Evolutionary conservation across 2,329 filamentous ascomycete species (phyloP).

Genomic region (Biscogniauxia sp.): DNA sequence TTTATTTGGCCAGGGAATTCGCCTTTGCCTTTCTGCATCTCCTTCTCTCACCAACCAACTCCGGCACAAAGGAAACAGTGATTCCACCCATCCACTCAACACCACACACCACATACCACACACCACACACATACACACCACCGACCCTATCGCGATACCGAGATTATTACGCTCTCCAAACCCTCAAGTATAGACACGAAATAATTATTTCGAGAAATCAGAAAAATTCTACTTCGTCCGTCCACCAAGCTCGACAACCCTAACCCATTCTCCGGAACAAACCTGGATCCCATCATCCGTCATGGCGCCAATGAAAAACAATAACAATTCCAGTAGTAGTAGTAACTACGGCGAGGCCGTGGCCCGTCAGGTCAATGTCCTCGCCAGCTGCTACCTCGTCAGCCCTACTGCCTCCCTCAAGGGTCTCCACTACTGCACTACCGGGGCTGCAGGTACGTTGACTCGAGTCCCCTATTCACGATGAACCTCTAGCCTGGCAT

Average conservation of each 20-base stretch:
- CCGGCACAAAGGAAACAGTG: not conserved
- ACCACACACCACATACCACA: not conserved
- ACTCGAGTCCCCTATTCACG: constrained; percentile 1
- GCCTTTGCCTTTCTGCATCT: not conserved
- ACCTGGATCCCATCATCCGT: constrained; percentile 32
- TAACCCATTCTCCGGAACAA: constrained; percentile 9
- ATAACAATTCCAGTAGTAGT: constrained; percentile 65
- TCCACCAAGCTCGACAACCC: constrained; percentile 3
- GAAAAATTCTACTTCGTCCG: not conserved
- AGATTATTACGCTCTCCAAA: not conserved
- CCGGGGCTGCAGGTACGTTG: constrained; percentile 70
- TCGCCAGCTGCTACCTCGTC: constrained; percentile 89
- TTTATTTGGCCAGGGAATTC: constrained; percentile 11
- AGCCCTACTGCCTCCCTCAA: constrained; percentile 69
- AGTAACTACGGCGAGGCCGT: constrained; percentile 73
- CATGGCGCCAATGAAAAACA: constrained; percentile 71
- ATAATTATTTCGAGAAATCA: not conserved
- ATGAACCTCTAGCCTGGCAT: no score
- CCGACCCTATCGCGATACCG: no score
- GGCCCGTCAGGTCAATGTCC: constrained; percentile 68
- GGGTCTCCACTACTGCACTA: constrained; percentile 95
- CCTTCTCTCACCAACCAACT: not conserved
- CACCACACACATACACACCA: no score
- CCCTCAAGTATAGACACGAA: not conserved
- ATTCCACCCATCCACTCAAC: not conserved